A percentile compares a stretch with the other conserved stretches of the same genome.
Evolutionary conservation across 2,329 filamentous ascomycete genomes (phyloP).

Genomic region (Blastomyces gilchristii): DNA sequence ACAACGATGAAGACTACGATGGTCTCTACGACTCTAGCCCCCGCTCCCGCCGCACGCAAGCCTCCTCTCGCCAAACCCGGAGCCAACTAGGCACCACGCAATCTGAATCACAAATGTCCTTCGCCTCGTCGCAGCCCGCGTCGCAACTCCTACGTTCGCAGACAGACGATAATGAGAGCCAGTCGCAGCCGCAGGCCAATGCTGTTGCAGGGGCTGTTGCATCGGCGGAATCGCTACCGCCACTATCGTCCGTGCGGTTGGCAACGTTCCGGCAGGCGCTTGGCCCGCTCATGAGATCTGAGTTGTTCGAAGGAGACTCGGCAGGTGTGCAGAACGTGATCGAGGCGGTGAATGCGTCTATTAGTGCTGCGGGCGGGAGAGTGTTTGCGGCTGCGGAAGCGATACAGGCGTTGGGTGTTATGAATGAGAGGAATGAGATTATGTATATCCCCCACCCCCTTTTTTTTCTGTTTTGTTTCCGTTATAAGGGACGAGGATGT

Average conservation of each 20-base stretch:
- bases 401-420: slow-evolving; percentile 61
- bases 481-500: slow-evolving; percentile 18
- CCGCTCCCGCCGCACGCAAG: slow-evolving; percentile 28
- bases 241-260: slow-evolving; percentile 55
- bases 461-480: slow-evolving; percentile 1
- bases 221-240: slow-evolving; percentile 28
- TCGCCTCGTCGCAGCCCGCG: slow-evolving; percentile 68
- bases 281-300: slow-evolving; percentile 70
- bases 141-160: slow-evolving; percentile 57
- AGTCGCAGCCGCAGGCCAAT: slow-evolving; percentile 16
- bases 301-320: slow-evolving; percentile 71
- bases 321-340: slow-evolving; percentile 67
- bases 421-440: slow-evolving; percentile 78
- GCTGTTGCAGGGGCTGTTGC: slow-evolving; percentile 23
- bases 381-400: slow-evolving; percentile 64
- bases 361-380: slow-evolving; percentile 43
- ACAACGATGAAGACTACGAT: slow-evolving; percentile 43
- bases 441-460: slow-evolving; percentile 53
- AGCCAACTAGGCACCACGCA: slow-evolving; percentile 30
- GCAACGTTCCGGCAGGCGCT: slow-evolving; percentile 67
- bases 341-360: slow-evolving; percentile 63
- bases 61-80: slow-evolving; percentile 28
- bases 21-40: slow-evolving; percentile 46
- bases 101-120: slow-evolving; percentile 50
- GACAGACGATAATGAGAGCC: slow-evolving; percentile 24